A percentile compares a stretch with the other conserved stretches of the same genome.
Conservation (phyloP, 371 early-diverging fungal genomes). For the Circinella minor region DNA sequence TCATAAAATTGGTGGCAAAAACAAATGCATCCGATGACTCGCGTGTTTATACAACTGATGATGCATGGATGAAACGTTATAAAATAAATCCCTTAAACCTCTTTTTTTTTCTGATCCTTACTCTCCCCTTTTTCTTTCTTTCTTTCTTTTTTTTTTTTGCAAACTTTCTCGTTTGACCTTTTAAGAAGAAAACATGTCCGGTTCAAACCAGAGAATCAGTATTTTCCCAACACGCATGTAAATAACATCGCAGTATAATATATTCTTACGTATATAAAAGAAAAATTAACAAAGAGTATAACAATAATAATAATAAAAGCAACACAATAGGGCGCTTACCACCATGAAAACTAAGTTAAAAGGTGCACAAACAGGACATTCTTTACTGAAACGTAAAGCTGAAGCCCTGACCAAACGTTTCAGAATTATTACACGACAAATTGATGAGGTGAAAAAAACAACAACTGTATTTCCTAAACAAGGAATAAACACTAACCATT, state of each 20-base stretch:
- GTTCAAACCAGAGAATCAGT: slow-evolving; percentile 66
- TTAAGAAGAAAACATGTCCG: slow-evolving; percentile 55
- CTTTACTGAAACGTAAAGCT: slow-evolving; percentile 94
- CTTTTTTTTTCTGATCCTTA: neutral
- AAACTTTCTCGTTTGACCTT: neutral
- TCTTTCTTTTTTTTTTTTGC: neutral
- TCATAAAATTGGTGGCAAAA: too few relatives aligned
- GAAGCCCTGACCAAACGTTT: slow-evolving; percentile 98
- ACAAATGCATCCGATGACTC: too few relatives aligned
- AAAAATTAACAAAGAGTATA: neutral
- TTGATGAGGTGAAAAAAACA: slow-evolving; percentile 73
- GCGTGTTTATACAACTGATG: neutral
- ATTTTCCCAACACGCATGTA: slow-evolving; percentile 94
- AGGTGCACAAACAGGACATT: slow-evolving; percentile 98
- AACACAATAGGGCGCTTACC: slow-evolving; percentile 79
- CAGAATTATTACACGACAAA: slow-evolving; percentile 92
- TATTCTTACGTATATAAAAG: neutral
- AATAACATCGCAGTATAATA: slow-evolving; percentile 13
- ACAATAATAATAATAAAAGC: neutral
- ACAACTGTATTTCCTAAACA: neutral
- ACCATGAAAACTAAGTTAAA: slow-evolving; percentile 95
- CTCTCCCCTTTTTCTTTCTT: neutral
- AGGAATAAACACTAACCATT: neutral
- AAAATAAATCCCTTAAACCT: too few relatives aligned
- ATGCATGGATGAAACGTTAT: neutral